phyloP scores from a whole-genome alignment of 495 filamentous ascomycete species.

The Aspergillus nanangensis region DNA sequence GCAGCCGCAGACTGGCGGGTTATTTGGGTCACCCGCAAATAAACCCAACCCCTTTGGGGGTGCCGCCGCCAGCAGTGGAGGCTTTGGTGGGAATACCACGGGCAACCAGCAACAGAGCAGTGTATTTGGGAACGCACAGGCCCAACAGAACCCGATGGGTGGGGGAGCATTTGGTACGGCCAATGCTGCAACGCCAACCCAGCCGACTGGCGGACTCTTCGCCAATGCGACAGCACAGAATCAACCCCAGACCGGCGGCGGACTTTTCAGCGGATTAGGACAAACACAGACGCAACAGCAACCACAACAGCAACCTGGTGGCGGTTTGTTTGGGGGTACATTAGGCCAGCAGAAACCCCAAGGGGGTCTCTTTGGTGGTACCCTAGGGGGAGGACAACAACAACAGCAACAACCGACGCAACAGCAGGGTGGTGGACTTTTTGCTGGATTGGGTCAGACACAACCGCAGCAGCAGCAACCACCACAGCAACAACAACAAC shows the following conservation, averaged over 20 bases:
- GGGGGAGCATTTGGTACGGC: constrained; percentile 16
- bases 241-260: constrained; percentile 27
- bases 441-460: constrained; percentile 19
- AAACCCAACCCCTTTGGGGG: constrained; percentile 36
- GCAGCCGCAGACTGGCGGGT: constrained; percentile 10
- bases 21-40: constrained; percentile 20
- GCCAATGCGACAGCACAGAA: constrained; percentile 24
- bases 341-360: constrained; percentile 5
- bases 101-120: constrained; percentile 16
- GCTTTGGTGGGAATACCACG: constrained; percentile 14
- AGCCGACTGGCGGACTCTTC: constrained; percentile 33
- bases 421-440: constrained; percentile 14
- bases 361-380: constrained; percentile 23
- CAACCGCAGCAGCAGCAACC: constrained; percentile 20
- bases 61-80: constrained; percentile 6
- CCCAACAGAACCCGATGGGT: constrained; percentile 10
- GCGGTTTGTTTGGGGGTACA: constrained; percentile 26
- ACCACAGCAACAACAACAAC: constrained; percentile 19
- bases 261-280: no score
- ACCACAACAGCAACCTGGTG: constrained; percentile 26
- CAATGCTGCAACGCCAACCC: constrained; percentile 18
- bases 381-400: constrained; percentile 21
- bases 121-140: constrained; percentile 22
- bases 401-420: constrained; percentile 27
- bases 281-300: no score